Evolutionary conservation across 1,139 yeast species (phyloP), one percentile per base, ranked within the genome.

Genomic region (Candida smagusa): DNA sequence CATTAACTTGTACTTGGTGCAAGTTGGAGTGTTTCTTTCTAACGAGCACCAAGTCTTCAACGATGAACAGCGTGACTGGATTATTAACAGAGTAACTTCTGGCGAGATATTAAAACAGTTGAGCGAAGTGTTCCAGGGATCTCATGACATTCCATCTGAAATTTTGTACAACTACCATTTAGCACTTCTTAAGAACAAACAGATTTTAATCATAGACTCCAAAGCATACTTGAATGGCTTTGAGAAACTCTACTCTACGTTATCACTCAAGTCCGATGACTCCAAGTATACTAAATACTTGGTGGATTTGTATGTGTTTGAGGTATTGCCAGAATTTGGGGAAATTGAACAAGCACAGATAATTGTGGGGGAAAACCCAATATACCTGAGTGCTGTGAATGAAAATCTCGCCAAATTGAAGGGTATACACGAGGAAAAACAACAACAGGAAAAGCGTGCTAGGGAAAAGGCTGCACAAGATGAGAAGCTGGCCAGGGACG

Each of bases 1-100:
- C 16, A 48, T 65, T 26, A 58, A 59, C 34, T 54, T 71, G 31
- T 69, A 70, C 44, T 53, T 68, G 43, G 59, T 66, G 2, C 63
- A 66, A 40, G 48, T 64, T 3, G 75, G 75, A 0, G 50, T 66
- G 7, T 47, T 57, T 19, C 39, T 40, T 11, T 31, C 36, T 11
- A 30, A 28, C 11, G 34, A 35, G 16, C 22, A 21, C 31, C 9
- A 31, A 5, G 34, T 39, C 9, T 36, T 36, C 27, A 11, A 36
- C 5, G 27, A 22, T 13, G 36, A 30, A 13, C 38, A 39, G 22
- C 31, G 35, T 23, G 30, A 23, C 13, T 38, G 37, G 24, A 44
- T 58, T 2, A 25, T 50, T 3, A 39, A 46, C 2, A 41, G 44
- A 4, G 50, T 68, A 21, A 40, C 46, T 3, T 47, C 56, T 8